A percentile compares a stretch with the other conserved stretches of the same genome.
Evolutionary conservation across 441 rosid species (phyloP).

Genomic region (Viola pubescens): DNA sequence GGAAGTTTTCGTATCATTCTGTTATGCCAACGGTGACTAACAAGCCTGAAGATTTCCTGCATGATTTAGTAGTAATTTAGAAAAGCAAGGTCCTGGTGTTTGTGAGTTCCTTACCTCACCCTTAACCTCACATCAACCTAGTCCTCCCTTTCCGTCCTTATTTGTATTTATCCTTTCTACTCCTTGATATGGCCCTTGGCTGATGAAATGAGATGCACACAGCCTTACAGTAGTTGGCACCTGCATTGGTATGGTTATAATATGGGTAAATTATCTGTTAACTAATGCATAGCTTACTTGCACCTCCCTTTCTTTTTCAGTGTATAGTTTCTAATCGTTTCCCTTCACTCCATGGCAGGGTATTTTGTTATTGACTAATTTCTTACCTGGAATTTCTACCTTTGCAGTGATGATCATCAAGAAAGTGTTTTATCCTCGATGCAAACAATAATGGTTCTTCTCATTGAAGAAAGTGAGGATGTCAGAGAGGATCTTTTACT

Average conservation of each 20-base stretch:
- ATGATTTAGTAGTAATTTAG: neutral
- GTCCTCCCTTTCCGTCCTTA: no score
- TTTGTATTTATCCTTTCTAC: no score
- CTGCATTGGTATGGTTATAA: no score
- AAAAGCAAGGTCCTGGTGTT: neutral
- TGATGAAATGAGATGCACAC: no score
- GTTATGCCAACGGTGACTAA: neutral
- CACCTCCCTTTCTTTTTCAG: no score
- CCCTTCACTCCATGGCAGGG: neutral
- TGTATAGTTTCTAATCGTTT: no score
- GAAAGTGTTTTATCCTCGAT: slow-evolving; percentile 84
- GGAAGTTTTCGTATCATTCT: neutral
- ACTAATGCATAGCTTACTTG: no score
- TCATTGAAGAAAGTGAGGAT: slow-evolving; percentile 96
- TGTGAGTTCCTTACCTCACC: neutral
- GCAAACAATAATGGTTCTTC: slow-evolving; percentile 84
- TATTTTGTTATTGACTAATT: slow-evolving; percentile 1
- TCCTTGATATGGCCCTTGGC: no score
- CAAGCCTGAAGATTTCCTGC: neutral
- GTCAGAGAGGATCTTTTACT: slow-evolving; percentile 74
- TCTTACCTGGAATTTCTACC: slow-evolving; percentile 16
- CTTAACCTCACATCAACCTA: neutral
- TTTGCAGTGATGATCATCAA: slow-evolving; percentile 91
- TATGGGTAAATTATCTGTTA: no score
- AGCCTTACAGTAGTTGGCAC: no score